Base-by-base conservation (phyloP, 1,139 yeast genomes). In the Blastobotrys petasosporus region DNA sequence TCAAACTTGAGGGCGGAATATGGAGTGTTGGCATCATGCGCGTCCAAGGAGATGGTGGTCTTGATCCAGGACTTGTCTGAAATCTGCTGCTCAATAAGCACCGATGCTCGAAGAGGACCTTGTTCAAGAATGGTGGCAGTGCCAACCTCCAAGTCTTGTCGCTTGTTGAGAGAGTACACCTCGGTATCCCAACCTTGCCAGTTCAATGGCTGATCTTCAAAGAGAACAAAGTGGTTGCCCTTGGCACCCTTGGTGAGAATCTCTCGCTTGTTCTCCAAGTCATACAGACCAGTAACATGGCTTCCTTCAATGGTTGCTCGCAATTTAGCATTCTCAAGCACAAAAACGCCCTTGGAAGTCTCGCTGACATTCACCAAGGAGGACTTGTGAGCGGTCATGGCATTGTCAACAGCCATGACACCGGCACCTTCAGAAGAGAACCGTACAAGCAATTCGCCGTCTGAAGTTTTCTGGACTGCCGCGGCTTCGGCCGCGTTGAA, bases 111-210 rank as follows among this genome's bases (percentile, higher is more conserved):
- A 39, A 82, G 66, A 15, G 81, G 77, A 30, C 82, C 80, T 34
- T 72, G 66, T 42, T 73, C 74, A 32, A 75, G 67, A 29, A 84
- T 70, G 11, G 39, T 36, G 25, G 72, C 66, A 23, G 73, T 66
- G 36, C 65, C 76, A 60, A 69, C 67, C 11, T 68, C 66, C 1
- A 61, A 59, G 42, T 78, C 59, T 52, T 80, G 76, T 48, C 73
- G 71, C 58, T 82, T 85, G 55, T 81, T 82, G 53, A 84, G 73
- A 0, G 95, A 83, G 62, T 79, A 92, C 49, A 90, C 75, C 62
- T 92, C 98, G 0, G 97, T 90, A 62, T 92, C 97, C 97, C 98
- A 92, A 2, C 97, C 97, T 45, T 90, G 96, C 80, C 82, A 90
- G 52, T 76, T 81, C 58, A 87, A 70, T 12, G 97, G 97, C 54